A percentile compares a stretch with the other conserved stretches of the same genome.
These are phyloP conservation scores for Capsicum rhomboideum DNA, from an alignment of 257 asterid species.

Conservation along the genomic window DNA sequence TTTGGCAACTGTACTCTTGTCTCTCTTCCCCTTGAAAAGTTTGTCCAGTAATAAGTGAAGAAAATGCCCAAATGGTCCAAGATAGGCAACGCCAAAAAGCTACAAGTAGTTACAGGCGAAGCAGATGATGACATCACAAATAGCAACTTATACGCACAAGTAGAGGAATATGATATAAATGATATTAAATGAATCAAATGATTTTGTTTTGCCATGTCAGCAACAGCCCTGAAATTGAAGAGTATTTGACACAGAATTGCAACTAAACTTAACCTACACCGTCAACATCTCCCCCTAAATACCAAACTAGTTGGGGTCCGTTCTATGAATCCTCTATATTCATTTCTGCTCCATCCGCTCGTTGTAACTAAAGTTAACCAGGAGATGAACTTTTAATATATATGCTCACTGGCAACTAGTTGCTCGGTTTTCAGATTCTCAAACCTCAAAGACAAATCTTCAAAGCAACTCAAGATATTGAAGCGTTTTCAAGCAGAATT, in stretches of 20 bases:
- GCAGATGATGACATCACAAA: constrained; percentile 1
- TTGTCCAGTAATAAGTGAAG: constrained; percentile 75
- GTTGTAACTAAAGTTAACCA: neutral
- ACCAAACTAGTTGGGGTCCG: neutral
- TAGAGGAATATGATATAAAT: neutral
- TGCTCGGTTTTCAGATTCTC: neutral
- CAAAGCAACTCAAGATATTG: neutral
- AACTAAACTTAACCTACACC: neutral
- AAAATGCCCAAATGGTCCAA: constrained; percentile 92
- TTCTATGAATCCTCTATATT: neutral
- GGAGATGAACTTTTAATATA: neutral
- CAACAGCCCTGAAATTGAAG: neutral
- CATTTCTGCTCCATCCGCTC: neutral
- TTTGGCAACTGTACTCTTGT: constrained; percentile 76
- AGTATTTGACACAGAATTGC: neutral
- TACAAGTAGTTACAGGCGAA: constrained; percentile 15
- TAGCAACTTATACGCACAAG: neutral
- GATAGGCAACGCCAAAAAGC: constrained; percentile 85
- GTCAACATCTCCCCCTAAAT: neutral
- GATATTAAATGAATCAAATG: neutral
- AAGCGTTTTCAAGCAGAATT: neutral
- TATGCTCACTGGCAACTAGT: neutral
- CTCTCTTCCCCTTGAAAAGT: constrained; percentile 87
- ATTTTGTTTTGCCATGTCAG: neutral
- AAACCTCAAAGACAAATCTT: neutral